phyloP scores from a whole-genome alignment of 257 asterid genomes.

The Apocynum venetum region DNA sequence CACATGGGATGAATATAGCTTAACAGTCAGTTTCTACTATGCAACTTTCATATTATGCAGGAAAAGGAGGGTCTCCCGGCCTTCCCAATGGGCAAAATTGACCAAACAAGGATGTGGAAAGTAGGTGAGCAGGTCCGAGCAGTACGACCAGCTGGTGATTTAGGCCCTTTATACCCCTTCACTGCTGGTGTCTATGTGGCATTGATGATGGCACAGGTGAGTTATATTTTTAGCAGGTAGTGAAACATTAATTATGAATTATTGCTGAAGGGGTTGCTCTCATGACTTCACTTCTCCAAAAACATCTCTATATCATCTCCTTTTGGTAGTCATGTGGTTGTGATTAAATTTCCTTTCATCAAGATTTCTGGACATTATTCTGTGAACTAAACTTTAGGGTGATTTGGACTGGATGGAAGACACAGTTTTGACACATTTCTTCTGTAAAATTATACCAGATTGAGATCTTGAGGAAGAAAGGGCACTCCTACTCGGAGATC shows the following conservation, averaged over 20 bases:
- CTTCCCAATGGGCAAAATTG: conserved; percentile 93
- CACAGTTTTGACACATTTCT: background rate
- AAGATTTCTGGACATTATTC: background rate
- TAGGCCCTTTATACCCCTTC: conserved; percentile 83
- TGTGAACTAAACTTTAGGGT: background rate
- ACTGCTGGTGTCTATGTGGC: conserved; percentile 96
- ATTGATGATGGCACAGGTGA: conserved; percentile 42
- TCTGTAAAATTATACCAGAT: conserved; percentile 39
- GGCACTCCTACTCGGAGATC: conserved; percentile 91
- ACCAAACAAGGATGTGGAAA: conserved; percentile 85
- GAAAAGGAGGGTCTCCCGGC: conserved; percentile 66
- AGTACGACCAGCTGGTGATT: conserved; percentile 64
- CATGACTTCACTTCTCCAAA: no score
- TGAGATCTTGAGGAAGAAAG: conserved; percentile 89
- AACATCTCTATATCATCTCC: background rate
- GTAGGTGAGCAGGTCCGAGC: conserved; percentile 81
- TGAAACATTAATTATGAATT: background rate
- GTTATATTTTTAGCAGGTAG: background rate
- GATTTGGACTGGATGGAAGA: conserved; percentile 1
- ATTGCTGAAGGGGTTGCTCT: background rate
- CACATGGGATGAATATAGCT: background rate
- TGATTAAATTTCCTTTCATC: background rate
- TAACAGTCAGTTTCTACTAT: background rate
- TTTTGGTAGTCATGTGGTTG: background rate
- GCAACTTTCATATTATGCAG: conserved; percentile 23